Base-by-base conservation (phyloP, 1,284 basidiomycete genomes). In the Fomes fomentarius region DNA sequence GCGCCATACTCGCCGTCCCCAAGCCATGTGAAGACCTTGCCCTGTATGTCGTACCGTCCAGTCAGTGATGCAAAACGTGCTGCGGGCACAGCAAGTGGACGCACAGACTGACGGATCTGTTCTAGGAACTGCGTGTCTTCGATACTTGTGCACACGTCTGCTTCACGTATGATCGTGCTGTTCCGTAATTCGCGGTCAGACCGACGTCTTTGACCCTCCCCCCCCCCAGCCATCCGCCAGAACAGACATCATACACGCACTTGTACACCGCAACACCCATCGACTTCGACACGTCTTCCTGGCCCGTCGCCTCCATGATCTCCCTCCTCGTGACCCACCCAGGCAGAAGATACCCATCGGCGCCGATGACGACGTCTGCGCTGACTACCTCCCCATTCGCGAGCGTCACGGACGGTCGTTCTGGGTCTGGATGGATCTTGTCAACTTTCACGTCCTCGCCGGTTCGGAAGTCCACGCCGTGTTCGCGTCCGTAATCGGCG, bases 321-420 rank as follows among this genome's bases (percentile, higher is more conserved):
- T 53, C 34, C 45, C 40, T 47, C 37, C 70, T 63, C 19, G 60
- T 54, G 17, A 65, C 34, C 33, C 64, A 50, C 11, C 46, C 33
- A 1, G 37, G 34, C 1, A 61, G 22, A 44, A 43, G 25, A 24
- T 50, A 38, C n/a, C 71, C 71, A 56, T 72, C 71, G 19, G 69
- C 69, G 25, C 69, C 70, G 28, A 72, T 40, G 33, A 73, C 45
- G 4, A 72, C 65, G 51, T 72, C 69, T 9, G 58, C 67, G 7
- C 54, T 28, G 42, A 72, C 28, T 10, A 60, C 56, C 52, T 69
- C 65, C 14, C 70, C 69, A 3, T 58, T 51, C 28, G 50, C 51
- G 38, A 71, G 65, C 22, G 54, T 66, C 10, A 70, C 63, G 17
- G 50, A 61, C n/a, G 67, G 66, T 41, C 56, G 28, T 9, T 57